phyloP scores from a whole-genome alignment of 1,139 yeast genomes.

The Candida glucosophila region DNA sequence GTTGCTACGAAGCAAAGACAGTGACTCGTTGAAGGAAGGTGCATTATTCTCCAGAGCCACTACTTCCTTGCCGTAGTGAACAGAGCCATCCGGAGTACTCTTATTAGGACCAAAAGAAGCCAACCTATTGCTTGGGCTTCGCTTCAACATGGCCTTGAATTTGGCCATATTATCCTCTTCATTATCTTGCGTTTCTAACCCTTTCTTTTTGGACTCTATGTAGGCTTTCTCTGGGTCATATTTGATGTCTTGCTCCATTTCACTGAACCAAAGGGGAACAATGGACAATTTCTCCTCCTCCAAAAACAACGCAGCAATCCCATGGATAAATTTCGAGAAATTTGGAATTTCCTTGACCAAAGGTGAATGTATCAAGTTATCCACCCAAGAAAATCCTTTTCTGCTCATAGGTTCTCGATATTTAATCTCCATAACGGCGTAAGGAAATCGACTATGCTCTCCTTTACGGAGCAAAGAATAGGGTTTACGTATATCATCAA shows the following conservation, averaged over 20 bases:
- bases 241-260: constrained; percentile 71
- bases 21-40: too few relatives aligned
- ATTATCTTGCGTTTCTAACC: constrained; percentile 26
- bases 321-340: constrained; percentile 85
- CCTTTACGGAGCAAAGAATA: constrained; percentile 73
- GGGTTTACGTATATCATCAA: constrained; percentile 69
- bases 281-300: constrained; percentile 88
- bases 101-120: constrained; percentile 27
- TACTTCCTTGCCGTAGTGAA: constrained; percentile 12
- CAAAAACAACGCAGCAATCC: constrained; percentile 76
- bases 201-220: constrained; percentile 41
- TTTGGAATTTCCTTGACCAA: constrained; percentile 87
- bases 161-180: constrained; percentile 41
- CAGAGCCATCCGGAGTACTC: constrained; percentile 35
- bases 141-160: constrained; percentile 34
- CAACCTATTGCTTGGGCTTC: constrained; percentile 14
- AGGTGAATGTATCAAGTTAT: constrained; percentile 75
- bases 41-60: too few relatives aligned
- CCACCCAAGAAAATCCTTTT: constrained; percentile 64
- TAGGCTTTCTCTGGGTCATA: constrained; percentile 70
- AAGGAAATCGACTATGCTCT: constrained; percentile 81
- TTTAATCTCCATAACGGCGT: constrained; percentile 84
- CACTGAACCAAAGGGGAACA: constrained; percentile 92
- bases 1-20: neutral
- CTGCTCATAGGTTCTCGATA: constrained; percentile 41